Evolutionary conservation across 306 rosid genomes (phyloP).

Genomic region (Acacia melanoxylon): DNA sequence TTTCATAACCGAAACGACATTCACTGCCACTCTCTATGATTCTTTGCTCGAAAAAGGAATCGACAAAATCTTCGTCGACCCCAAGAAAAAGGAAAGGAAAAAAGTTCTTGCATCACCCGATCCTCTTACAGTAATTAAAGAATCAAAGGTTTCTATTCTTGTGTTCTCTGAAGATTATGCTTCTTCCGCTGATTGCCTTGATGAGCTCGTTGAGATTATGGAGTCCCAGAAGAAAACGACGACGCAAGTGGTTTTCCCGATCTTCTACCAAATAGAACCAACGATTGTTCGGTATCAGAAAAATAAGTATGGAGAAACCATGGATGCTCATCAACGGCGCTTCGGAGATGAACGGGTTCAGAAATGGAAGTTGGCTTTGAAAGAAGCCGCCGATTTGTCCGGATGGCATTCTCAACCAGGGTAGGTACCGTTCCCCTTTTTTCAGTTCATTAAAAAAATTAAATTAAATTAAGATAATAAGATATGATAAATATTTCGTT

Average conservation of each 20-base stretch:
- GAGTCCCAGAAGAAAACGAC: not conserved
- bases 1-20: not conserved
- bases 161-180: not conserved
- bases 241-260: not conserved
- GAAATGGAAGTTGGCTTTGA: not conserved
- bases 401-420: not conserved
- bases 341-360: not conserved
- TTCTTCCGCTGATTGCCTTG: not conserved
- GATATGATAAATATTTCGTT: not conserved
- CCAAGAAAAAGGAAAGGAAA: not conserved
- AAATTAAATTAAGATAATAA: too few species aligned
- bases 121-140: not conserved
- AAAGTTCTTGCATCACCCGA: not conserved
- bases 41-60: not conserved
- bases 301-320: not conserved
- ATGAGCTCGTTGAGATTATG: not conserved
- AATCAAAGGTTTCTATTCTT: not conserved
- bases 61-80: not conserved
- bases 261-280: not conserved
- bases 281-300: not conserved
- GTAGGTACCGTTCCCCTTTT: not conserved
- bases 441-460: too few species aligned
- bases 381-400: not conserved
- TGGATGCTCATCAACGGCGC: not conserved
- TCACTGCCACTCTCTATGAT: not conserved